These are phyloP conservation scores for Scedosporium apiospermum DNA, from an alignment of 2,329 filamentous ascomycete species.

Conservation along the genomic window DNA sequence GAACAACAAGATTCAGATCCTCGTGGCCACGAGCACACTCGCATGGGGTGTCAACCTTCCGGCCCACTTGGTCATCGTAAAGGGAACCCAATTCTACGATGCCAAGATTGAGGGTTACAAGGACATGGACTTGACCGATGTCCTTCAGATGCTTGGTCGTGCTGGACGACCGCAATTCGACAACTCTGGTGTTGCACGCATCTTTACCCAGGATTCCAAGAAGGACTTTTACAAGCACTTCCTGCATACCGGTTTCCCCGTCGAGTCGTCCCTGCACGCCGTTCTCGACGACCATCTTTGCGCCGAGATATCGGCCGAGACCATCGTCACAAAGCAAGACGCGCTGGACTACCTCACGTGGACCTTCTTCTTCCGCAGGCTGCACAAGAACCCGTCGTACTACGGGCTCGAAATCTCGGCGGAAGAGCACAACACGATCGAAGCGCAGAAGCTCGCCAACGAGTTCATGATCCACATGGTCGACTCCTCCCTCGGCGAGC, in stretches of 20 bases:
- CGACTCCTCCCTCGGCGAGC: constrained; percentile 71
- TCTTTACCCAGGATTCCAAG: constrained; percentile 95
- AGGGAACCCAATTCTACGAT: constrained; percentile 96
- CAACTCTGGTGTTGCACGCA: constrained; percentile 86
- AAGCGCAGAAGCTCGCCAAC: constrained; percentile 79
- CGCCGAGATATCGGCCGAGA: constrained; percentile 88
- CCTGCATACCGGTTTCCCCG: constrained; percentile 92
- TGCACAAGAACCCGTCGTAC: constrained; percentile 98
- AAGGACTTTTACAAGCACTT: constrained; percentile 99
- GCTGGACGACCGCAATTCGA: constrained; percentile 96
- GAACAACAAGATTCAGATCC: constrained; percentile 95
- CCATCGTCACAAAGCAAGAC: constrained; percentile 89
- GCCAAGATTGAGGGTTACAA: constrained; percentile 96
- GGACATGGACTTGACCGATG: constrained; percentile 98
- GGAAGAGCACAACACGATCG: constrained; percentile 81
- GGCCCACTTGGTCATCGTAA: constrained; percentile 93
- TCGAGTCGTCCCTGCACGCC: constrained; percentile 92
- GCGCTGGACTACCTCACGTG: constrained; percentile 95
- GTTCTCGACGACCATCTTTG: constrained; percentile 95
- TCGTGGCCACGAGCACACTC: constrained; percentile 90
- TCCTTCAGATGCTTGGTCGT: constrained; percentile 93
- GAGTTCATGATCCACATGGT: constrained; percentile 94
- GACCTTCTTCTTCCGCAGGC: constrained; percentile 96
- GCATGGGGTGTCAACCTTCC: constrained; percentile 98
- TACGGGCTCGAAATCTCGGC: constrained; percentile 91